phyloP scores from a whole-genome alignment of 2,329 filamentous ascomycete genomes.

The Talaromyces atroroseus region DNA sequence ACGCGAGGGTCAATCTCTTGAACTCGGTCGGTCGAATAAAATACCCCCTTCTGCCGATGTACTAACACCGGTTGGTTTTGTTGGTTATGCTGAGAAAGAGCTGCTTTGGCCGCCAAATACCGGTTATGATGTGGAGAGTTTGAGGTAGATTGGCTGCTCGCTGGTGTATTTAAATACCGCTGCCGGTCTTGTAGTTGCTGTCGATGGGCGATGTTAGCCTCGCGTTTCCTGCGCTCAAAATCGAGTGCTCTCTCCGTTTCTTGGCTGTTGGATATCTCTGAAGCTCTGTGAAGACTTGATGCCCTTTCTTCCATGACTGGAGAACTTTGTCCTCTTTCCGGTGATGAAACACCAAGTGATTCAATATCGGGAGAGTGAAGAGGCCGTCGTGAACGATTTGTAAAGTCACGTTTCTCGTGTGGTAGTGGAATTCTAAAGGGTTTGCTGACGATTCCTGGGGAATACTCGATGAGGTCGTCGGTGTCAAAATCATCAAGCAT shows the following conservation, averaged over 20 bases:
- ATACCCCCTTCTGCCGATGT: not conserved
- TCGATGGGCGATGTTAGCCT: conserved; percentile 24
- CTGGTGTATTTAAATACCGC: conserved; percentile 4
- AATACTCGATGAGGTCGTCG: not conserved
- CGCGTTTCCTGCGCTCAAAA: conserved; percentile 35
- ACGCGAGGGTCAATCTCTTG: conserved; percentile 26
- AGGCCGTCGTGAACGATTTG: not conserved
- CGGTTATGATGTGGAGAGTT: conserved; percentile 27
- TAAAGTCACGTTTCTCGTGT: not conserved
- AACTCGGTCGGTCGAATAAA: not conserved
- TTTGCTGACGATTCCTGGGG: conserved; percentile 7
- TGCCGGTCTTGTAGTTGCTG: conserved; percentile 15
- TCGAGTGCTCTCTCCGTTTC: conserved; percentile 26
- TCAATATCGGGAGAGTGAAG: not conserved
- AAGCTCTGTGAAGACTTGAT: conserved; percentile 17
- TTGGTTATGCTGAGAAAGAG: conserved; percentile 14
- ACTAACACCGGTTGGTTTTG: not conserved
- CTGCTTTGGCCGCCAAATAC: conserved; percentile 27
- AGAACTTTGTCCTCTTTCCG: conserved; percentile 16
- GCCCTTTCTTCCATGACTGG: conserved; percentile 23
- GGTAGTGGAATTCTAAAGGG: conserved; percentile 12
- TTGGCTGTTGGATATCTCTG: not conserved
- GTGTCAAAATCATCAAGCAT: conserved; percentile 12
- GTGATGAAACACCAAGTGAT: not conserved
- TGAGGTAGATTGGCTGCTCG: conserved; percentile 4